A percentile compares a stretch with the other conserved stretches of the same genome.
Conservation (phyloP, 2,329 filamentous ascomycete species). For the Cercospora beticola region DNA sequence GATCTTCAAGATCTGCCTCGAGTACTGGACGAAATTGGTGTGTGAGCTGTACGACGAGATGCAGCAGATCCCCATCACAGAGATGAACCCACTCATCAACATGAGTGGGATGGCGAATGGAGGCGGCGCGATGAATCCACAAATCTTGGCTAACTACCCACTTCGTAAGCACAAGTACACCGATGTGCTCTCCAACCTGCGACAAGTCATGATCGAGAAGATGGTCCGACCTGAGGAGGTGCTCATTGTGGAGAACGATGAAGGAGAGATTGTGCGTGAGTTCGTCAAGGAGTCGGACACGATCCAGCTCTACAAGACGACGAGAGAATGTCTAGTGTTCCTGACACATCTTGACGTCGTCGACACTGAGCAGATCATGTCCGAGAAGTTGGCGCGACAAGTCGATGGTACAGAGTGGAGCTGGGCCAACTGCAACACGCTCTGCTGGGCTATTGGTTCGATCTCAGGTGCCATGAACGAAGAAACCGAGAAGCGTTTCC, state of each 20-base stretch:
- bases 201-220: slow-evolving; percentile 99
- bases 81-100: slow-evolving; percentile 83
- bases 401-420: slow-evolving; percentile 97
- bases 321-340: slow-evolving; percentile 93
- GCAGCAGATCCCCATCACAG: slow-evolving; percentile 91
- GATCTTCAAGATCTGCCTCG: slow-evolving; percentile 98
- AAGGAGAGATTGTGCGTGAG: slow-evolving; percentile 97
- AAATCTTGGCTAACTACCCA: slow-evolving; percentile 82
- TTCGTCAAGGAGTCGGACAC: slow-evolving; percentile 99
- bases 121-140: slow-evolving; percentile 79
- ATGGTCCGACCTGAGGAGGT: slow-evolving; percentile 99
- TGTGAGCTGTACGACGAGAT: slow-evolving; percentile 99
- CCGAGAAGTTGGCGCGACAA: slow-evolving; percentile 91
- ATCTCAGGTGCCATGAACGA: slow-evolving; percentile 99
- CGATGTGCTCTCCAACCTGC: slow-evolving; percentile 87
- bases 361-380: slow-evolving; percentile 99
- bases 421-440: slow-evolving; percentile 98
- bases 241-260: slow-evolving; percentile 97
- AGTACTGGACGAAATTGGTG: slow-evolving; percentile 98
- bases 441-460: slow-evolving; percentile 98
- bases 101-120: slow-evolving; percentile 74
- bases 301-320: slow-evolving; percentile 98
- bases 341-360: slow-evolving; percentile 95
- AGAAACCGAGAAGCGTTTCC: slow-evolving; percentile 96
- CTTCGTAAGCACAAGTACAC: slow-evolving; percentile 97